Base-by-base conservation (phyloP, 345 rosid genomes). In the Lepidium sativum region DNA sequence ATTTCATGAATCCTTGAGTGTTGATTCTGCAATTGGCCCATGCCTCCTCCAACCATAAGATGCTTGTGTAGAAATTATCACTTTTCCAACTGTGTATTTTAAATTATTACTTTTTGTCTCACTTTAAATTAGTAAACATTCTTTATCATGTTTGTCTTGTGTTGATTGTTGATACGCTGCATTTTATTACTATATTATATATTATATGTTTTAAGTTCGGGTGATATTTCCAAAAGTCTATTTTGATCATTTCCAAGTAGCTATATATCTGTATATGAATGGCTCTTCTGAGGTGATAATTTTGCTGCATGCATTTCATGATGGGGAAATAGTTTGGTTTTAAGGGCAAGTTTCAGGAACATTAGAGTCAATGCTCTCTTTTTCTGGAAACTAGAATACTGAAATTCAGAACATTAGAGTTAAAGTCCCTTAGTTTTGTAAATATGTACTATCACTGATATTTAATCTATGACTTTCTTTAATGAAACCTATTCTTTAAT, bases 401-500 rank as follows among this genome's bases (percentile, higher is more conserved):
- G 18, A 43, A 66, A 20, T 16, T 32, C 45, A 55, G 27, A 52
- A 25, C 48, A 6, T 38, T 58, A 44, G 7, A 27, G 31, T 27
- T 5, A 27, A 6, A 27, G 31, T 27, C 7, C 31, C 7, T 27
- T 1, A 27, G 1, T 27, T 27, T 27, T 27, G 31, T 27, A 27
- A 5, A 6, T 5, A 27, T 27, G 31, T 27, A 27, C 1, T 27
- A 27, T 5, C 64, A 63, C 32, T 39, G 50, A 58, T 49, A 3
- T 49, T 68, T 34, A 58, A 40, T 47, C 15, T 47, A 5, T 13
- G 60, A 68, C 37, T 50, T 20, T 50, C 27, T n/a, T 18, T 55
- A 45, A 67, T 40, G 33, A 55, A 65, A 72, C 55, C 61, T 50
- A 49, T 57, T 51, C 20, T 65, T 49, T 57, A 41, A 57, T 58